A percentile compares a stretch with the other conserved stretches of the same genome.
Evolutionary conservation across 23 red algal species (phyloP).

Genomic region (Cyanidioschyzon merolae): DNA sequence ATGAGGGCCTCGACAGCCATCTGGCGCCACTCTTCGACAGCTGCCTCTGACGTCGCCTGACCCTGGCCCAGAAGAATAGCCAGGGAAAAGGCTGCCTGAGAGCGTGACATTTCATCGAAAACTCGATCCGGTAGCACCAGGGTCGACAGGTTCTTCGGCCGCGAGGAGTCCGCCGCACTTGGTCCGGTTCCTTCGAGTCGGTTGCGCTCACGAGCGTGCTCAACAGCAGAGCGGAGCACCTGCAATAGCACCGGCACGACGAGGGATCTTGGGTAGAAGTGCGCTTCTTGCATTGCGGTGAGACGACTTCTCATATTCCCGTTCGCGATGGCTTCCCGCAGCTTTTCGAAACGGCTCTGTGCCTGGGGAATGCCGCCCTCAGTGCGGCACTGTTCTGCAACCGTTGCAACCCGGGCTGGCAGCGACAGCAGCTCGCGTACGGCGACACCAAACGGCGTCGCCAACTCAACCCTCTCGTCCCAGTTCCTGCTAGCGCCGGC

Average conservation of each 20-base stretch:
- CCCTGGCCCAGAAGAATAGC: background rate
- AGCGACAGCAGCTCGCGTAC: background rate
- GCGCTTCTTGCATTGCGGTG: constrained; percentile 1
- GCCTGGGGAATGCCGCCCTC: background rate
- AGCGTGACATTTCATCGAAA: constrained; percentile 12
- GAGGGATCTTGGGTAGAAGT: background rate
- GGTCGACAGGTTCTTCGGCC: background rate
- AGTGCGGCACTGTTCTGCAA: background rate
- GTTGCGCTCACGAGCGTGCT: background rate
- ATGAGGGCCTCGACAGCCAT: background rate
- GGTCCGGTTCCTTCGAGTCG: background rate
- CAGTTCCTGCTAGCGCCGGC: background rate
- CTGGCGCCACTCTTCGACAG: background rate
- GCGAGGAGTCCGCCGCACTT: background rate
- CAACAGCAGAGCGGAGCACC: background rate
- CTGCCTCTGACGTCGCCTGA: background rate
- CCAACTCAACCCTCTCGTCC: constrained; percentile 6
- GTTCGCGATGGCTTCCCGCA: background rate
- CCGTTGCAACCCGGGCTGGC: background rate
- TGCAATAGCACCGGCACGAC: background rate
- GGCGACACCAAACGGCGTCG: constrained; percentile 16
- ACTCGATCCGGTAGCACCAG: background rate
- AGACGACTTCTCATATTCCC: background rate
- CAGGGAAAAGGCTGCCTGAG: constrained; percentile 5
- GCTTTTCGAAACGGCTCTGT: background rate